Evolutionary conservation across 2,329 filamentous ascomycete genomes (phyloP).

Genomic region (Exophiala sideris): DNA sequence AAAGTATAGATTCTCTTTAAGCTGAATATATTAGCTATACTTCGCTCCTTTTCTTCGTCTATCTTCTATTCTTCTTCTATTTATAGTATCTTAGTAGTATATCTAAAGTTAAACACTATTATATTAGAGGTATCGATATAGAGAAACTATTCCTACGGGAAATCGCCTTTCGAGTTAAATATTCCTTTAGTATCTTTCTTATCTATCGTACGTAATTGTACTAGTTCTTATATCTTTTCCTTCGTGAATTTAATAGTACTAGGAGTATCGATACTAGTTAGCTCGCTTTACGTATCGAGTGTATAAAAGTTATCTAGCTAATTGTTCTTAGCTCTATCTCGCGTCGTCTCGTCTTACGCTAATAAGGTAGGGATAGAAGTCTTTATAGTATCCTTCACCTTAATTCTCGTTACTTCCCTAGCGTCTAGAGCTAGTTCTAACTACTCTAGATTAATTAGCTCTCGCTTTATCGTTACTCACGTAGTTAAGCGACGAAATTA

Average conservation of each 20-base stretch:
- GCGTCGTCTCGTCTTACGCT: no score
- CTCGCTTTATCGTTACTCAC: no score
- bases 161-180: neutral
- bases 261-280: neutral
- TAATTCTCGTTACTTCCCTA: no score
- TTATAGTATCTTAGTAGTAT: neutral
- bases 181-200: no score
- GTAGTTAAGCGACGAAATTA: no score
- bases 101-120: neutral
- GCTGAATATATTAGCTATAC: neutral
- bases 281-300: neutral
- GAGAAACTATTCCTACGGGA: neutral
- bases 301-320: neutral
- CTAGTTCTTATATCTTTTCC: neutral
- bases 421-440: no score
- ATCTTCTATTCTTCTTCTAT: neutral
- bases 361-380: no score
- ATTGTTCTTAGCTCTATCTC: no score
- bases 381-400: no score
- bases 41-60: neutral
- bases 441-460: no score
- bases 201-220: no score
- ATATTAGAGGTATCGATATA: neutral
- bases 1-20: no score
- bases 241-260: neutral